Evolutionary conservation across 257 asterid genomes (phyloP).

Genomic region (Salvia splendens): DNA sequence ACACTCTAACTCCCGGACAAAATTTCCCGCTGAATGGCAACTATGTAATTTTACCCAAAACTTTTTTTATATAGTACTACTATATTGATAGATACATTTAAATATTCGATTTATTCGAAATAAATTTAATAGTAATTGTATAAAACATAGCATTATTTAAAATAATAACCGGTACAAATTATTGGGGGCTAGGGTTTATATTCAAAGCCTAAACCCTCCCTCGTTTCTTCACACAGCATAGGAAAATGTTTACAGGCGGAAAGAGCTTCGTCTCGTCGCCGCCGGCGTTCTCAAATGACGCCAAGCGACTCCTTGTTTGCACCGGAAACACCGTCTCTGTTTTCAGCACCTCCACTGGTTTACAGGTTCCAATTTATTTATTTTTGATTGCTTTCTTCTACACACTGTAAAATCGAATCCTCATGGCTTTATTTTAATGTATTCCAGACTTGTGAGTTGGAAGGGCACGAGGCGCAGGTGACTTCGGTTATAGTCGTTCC

Average conservation of each 20-base stretch:
- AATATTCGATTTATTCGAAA: too few relatives aligned
- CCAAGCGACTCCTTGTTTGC: conserved; percentile 75
- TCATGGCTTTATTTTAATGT: background rate
- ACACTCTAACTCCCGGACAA: too few relatives aligned
- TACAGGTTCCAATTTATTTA: conserved; percentile 51
- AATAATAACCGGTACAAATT: background rate
- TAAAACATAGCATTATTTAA: background rate
- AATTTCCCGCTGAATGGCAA: too few relatives aligned
- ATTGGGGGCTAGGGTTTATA: conserved; percentile 37
- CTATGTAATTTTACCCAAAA: too few relatives aligned
- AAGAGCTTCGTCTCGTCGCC: conserved; percentile 70
- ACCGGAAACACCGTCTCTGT: conserved; percentile 82
- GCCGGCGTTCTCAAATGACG: conserved; percentile 94
- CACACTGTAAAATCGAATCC: background rate
- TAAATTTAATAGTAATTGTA: too few relatives aligned
- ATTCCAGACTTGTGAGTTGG: conserved; percentile 74
- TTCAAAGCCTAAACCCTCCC: conserved; percentile 35
- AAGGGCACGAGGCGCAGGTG: conserved; percentile 75
- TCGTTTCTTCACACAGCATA: background rate
- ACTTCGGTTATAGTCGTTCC: conserved; percentile 87
- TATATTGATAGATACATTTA: too few relatives aligned
- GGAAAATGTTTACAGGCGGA: conserved; percentile 70
- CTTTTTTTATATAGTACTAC: too few relatives aligned
- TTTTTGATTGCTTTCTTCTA: background rate
- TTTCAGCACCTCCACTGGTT: conserved; percentile 88